These are phyloP conservation scores for Brassica rapa DNA, from an alignment of 345 rosid species.

Conservation along the genomic window DNA sequence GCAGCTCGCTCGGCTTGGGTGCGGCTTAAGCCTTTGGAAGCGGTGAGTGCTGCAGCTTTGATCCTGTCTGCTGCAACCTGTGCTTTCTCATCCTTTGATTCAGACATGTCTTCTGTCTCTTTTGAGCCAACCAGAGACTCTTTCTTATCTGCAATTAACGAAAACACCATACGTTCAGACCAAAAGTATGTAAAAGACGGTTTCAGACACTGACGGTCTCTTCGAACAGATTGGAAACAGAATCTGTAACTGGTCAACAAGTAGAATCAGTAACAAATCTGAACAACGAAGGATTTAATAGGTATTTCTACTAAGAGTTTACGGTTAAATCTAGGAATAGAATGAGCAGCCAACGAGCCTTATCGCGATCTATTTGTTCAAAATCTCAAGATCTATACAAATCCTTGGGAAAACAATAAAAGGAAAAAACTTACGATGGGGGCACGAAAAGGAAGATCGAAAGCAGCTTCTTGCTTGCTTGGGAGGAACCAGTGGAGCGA, in stretches of 20 bases:
- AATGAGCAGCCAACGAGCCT: too few relatives aligned
- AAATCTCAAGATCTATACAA: too few relatives aligned
- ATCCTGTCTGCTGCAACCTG: constrained; percentile 92
- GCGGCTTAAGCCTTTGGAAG: constrained; percentile 90
- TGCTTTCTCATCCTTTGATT: constrained; percentile 79
- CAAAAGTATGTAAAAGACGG: neutral
- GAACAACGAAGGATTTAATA: neutral
- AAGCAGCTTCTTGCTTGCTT: too few relatives aligned
- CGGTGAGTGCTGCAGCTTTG: constrained; percentile 88
- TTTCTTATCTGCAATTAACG: constrained; percentile 8
- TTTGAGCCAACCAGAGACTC: neutral
- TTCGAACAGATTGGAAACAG: neutral
- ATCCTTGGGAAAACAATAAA: too few relatives aligned
- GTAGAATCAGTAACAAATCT: neutral
- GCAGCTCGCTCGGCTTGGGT: constrained; percentile 99
- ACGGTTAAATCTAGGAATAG: too few relatives aligned
- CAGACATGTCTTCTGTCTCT: constrained; percentile 60
- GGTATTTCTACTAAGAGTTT: too few relatives aligned
- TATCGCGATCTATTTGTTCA: too few relatives aligned
- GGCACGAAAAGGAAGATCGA: too few relatives aligned
- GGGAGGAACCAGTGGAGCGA: too few relatives aligned
- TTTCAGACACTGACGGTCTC: neutral
- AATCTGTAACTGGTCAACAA: neutral
- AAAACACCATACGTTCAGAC: neutral
- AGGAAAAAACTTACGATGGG: too few relatives aligned